phyloP scores from a whole-genome alignment of 805 yeast genomes.

The Monosporozyma aerobia region DNA sequence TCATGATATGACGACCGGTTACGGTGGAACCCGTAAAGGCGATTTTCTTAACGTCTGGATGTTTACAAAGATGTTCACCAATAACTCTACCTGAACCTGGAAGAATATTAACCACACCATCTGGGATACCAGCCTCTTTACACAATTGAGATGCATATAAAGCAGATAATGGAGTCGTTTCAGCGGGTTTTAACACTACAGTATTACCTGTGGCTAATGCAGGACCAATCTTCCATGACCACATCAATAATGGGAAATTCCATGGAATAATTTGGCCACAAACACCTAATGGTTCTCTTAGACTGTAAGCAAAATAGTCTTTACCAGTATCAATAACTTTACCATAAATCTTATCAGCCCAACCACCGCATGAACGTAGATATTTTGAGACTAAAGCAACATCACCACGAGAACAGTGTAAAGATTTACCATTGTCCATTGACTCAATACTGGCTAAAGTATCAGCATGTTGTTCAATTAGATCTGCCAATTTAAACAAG shows the following conservation, averaged over 20 bases:
- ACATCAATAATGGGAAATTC: constrained; percentile 93
- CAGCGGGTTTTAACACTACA: constrained; percentile 82
- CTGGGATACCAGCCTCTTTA: constrained; percentile 80
- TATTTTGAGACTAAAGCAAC: constrained; percentile 59
- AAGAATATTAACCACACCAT: constrained; percentile 81
- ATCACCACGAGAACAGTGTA: constrained; percentile 63
- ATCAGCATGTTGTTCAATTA: constrained; percentile 64
- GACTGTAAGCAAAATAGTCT: constrained; percentile 66
- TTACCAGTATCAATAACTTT: constrained; percentile 64
- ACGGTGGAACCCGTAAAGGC: constrained; percentile 95
- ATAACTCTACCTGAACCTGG: constrained; percentile 82
- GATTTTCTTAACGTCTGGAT: constrained; percentile 75
- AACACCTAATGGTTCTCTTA: constrained; percentile 88
- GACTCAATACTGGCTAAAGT: constrained; percentile 74
- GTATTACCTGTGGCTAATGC: constrained; percentile 88
- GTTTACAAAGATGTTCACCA: constrained; percentile 71
- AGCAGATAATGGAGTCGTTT: constrained; percentile 85
- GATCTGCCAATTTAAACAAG: constrained; percentile 65
- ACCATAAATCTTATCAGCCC: constrained; percentile 82
- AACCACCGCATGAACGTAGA: constrained; percentile 81
- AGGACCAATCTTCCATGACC: constrained; percentile 92
- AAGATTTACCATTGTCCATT: constrained; percentile 82
- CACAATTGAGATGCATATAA: constrained; percentile 60
- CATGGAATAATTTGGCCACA: constrained; percentile 95
- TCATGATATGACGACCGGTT: constrained; percentile 77